Evolutionary conservation across 2,329 filamentous ascomycete genomes (phyloP), one percentile per base, ranked within the genome.

Genomic region (Zymoseptoria passerinii): DNA sequence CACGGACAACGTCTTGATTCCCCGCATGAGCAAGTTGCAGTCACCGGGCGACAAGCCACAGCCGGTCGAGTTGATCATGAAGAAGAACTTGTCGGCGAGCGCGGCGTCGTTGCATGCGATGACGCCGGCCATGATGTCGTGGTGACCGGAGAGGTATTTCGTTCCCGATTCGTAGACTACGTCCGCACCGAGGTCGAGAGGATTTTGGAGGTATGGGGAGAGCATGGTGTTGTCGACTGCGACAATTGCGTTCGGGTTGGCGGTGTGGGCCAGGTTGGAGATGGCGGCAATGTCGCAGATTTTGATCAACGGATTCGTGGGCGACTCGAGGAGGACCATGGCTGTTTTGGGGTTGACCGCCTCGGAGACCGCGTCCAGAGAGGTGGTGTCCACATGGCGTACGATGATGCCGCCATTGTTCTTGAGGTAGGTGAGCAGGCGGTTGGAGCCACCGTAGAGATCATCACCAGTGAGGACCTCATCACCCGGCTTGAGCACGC

Each of bases 151-250:
- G 5, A 99, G 81, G 70, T 99, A 99, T 75, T 99, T 99, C 23
- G 94, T 99, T 57, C 94, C 94, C 27, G 89, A 95, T 77, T 99
- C 94, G 75, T 99, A 99, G 57, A 95, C 90, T 66, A 99, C 88
- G 69, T 99, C 94, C 16, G 92, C 92, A 58, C 95, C 94, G 28
- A 97, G 81, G 61, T 97, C 92, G 18, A 99, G 83, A 5, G 94
- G 94, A 76, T 96, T 97, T 70, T 87, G 87, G 7, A 99, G 85
- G 79, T 96, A 87, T 9, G 94, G 94, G 1, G 92, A 96, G 65
- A 99, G 86, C 94, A 99, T 99, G 58, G 94, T 99, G 78, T 99
- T 99, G 76, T 99, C 94, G 27, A 97, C 94, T 1, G 92, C 85
- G 16, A 99, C 91, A 48, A 97, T 78, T 27, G 90, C 88, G 62